phyloP scores from a whole-genome alignment of 371 early-diverging fungal species.

The Rhizomucor miehei region DNA sequence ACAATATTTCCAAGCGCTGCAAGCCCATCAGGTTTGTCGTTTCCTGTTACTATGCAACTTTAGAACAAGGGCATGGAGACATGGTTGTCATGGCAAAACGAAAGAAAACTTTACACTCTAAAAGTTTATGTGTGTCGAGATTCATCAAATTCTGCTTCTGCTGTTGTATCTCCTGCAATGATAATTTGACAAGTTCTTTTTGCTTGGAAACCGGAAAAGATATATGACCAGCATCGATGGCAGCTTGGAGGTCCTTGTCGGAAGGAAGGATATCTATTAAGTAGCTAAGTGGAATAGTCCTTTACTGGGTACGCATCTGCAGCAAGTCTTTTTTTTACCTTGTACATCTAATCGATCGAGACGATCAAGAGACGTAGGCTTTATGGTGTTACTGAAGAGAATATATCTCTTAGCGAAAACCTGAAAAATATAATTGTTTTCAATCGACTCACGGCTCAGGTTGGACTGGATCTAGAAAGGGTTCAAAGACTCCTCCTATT shows the following conservation, averaged over 20 bases:
- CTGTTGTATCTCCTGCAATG: constrained; percentile 9
- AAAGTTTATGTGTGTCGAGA: too few species aligned
- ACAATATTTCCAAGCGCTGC: constrained; percentile 17
- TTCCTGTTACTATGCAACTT: constrained; percentile 2
- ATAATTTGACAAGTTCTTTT: constrained; percentile 12
- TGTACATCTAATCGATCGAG: neutral
- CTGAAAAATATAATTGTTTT: neutral
- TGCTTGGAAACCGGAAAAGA: constrained; percentile 25
- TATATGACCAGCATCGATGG: constrained; percentile 22
- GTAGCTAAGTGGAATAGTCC: too few species aligned
- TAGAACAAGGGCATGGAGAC: neutral
- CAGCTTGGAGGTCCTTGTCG: constrained; percentile 20
- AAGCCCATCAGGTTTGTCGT: constrained; percentile 5
- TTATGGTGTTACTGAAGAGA: neutral
- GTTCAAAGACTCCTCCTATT: constrained; percentile 42
- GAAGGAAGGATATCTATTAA: constrained; percentile 31
- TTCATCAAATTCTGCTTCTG: too few species aligned
- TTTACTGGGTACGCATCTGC: too few species aligned
- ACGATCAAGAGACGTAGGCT: too few species aligned
- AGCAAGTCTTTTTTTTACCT: too few species aligned
- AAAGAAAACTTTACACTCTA: too few species aligned
- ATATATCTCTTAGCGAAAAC: too few species aligned
- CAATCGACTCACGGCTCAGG: neutral
- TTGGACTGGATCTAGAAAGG: constrained; percentile 23
- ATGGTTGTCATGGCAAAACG: too few species aligned